These are phyloP conservation scores for Viridothelium virens DNA, from an alignment of 495 filamentous ascomycete genomes.

Conservation along the genomic window DNA sequence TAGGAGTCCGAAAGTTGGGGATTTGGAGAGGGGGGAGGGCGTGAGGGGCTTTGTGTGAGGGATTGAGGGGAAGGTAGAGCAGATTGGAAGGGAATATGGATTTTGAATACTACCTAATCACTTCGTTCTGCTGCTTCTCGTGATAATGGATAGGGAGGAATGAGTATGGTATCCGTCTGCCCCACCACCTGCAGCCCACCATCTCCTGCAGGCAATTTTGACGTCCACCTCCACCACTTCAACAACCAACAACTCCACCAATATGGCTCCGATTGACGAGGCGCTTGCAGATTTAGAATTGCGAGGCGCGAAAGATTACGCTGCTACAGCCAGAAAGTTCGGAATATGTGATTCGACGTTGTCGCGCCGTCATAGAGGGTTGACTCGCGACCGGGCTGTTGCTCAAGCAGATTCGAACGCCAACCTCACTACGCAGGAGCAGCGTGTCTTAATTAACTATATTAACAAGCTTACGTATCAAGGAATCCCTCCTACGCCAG, in stretches of 20 bases:
- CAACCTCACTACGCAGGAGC: neutral
- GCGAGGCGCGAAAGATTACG: no score
- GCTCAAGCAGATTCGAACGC: neutral
- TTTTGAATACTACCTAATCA: no score
- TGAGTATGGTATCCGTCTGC: neutral
- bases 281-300: no score
- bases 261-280: no score
- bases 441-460: neutral
- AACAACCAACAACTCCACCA: no score
- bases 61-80: no score
- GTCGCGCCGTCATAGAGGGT: neutral
- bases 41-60: neutral
- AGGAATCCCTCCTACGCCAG: neutral
- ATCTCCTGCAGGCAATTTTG: neutral
- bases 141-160: no score
- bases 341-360: neutral
- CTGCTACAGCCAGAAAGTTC: neutral
- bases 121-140: no score
- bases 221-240: no score
- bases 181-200: neutral
- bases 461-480: neutral
- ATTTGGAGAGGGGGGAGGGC: neutral
- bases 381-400: neutral
- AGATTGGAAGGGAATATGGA: no score
- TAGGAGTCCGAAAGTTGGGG: neutral